Base-by-base conservation (phyloP, 768 basidiomycete genomes). In the Boletus pseudopeckii region DNA sequence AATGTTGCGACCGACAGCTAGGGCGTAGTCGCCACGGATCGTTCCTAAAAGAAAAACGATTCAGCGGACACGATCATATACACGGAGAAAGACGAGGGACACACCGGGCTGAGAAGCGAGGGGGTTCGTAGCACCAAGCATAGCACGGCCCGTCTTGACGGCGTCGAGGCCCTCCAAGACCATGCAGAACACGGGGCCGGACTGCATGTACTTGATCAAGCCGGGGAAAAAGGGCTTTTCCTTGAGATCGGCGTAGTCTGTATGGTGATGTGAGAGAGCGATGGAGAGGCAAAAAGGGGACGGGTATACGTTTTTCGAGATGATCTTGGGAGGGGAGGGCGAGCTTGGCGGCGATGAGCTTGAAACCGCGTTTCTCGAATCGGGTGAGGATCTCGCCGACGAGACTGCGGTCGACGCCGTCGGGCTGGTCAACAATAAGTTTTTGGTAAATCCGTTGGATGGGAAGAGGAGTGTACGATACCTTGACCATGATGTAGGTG, bases 401-500 rank as follows among this genome's bases (percentile, higher is more conserved):
- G 75, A 98, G 89, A 63, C 81, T 86, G 66, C 97, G 90, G 77
- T 98, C 93, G 78, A 99, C 97, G 73, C 96, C 97, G 77, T 99
- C 97, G 66, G 97, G 97, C 95, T 97, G 66, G 17, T 56, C n/a
- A 18, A 7, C 15, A 15, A 3, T 0, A 9, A 9, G 34, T 17
- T 36, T 36, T 17, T 2, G n/a, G 34, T 28, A 4, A 11, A 32
- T 32, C 30, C 4, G 30, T 32, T 39, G 5, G 28, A 46, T 20
- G 14, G 13, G 10, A 20, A 18, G 7, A 41, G 15, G 4, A 1
- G 2, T 13, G 30, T 44, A 14, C 24, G 9, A 38, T 55, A 86
- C 92, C 93, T 98, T 99, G 87, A 98, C 83, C 96, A 98, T 98
- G 81, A 98, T 98, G 80, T 96, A 98, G 74, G 95, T 96, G 74